phyloP scores from a whole-genome alignment of 2,329 filamentous ascomycete species.

The Fusarium liriodendri region DNA sequence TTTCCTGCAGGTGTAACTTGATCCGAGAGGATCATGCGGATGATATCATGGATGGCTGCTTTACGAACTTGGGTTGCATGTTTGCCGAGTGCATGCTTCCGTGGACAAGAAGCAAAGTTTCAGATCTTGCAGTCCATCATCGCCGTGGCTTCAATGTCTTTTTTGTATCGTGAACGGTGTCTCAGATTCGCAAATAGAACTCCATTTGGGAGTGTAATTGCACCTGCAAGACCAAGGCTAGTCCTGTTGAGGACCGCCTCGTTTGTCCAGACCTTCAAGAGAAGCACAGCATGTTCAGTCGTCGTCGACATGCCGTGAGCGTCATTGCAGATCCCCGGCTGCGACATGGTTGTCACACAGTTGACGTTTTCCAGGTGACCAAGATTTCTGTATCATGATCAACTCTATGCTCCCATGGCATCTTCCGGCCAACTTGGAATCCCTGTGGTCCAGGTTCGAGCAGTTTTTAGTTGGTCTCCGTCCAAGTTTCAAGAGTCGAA shows the following conservation, averaged over 20 bases:
- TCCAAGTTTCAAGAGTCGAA: conserved; percentile 29
- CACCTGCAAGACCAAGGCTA: conserved; percentile 41
- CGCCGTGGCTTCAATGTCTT: conserved; percentile 17
- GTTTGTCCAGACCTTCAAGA: conserved; percentile 18
- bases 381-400: conserved; percentile 19
- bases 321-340: conserved; percentile 34
- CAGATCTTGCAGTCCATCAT: conserved; percentile 10
- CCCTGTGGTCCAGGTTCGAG: background rate
- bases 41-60: conserved; percentile 35
- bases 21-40: conserved; percentile 35
- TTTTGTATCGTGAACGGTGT: conserved; percentile 9
- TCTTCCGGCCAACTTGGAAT: conserved; percentile 22
- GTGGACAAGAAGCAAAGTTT: conserved; percentile 27
- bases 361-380: conserved; percentile 27
- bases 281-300: conserved; percentile 18
- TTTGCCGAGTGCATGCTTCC: conserved; percentile 36
- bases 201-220: conserved; percentile 36
- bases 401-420: conserved; percentile 5
- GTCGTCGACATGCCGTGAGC: conserved; percentile 22
- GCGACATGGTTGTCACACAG: conserved; percentile 36
- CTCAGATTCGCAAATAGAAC: conserved; percentile 39
- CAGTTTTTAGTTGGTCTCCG: conserved; percentile 19
- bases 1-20: conserved; percentile 34
- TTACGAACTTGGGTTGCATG: conserved; percentile 32
- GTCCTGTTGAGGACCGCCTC: conserved; percentile 24